Evolutionary conservation across 208 protist genomes (phyloP).

Genomic region (Trypanosoma caninum): DNA sequence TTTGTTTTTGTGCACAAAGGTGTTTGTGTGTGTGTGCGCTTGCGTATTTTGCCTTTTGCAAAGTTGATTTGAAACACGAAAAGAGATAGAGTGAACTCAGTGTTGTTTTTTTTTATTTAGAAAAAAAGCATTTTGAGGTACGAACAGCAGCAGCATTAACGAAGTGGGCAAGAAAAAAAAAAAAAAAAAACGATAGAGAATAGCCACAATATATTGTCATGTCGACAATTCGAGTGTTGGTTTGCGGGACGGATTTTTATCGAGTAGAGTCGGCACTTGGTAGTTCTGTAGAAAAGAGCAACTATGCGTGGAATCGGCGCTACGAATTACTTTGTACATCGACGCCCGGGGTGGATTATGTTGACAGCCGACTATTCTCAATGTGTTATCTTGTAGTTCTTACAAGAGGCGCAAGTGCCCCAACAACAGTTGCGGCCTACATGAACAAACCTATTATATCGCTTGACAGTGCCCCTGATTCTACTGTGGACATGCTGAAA

Average conservation of each 20-base stretch:
- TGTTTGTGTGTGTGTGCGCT: neutral
- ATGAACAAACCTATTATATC: slow-evolving; percentile 45
- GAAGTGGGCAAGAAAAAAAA: slow-evolving; percentile 6
- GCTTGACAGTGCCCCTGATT: slow-evolving; percentile 38
- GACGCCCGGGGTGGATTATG: slow-evolving; percentile 41
- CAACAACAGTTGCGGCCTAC: slow-evolving; percentile 34
- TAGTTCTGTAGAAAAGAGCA: slow-evolving; percentile 42
- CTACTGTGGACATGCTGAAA: slow-evolving; percentile 35
- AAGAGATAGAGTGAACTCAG: neutral
- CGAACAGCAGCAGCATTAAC: neutral
- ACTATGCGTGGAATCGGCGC: slow-evolving; percentile 72
- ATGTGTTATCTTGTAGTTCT: slow-evolving; percentile 66
- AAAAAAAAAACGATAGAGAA: neutral
- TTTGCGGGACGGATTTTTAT: slow-evolving; percentile 65
- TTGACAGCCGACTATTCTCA: slow-evolving; percentile 50
- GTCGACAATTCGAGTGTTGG: slow-evolving; percentile 34
- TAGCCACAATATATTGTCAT: slow-evolving; percentile 12
- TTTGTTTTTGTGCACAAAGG: no score
- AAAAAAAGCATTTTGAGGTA: neutral
- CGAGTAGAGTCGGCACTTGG: slow-evolving; percentile 51
- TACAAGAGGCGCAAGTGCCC: slow-evolving; percentile 44
- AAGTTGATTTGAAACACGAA: neutral
- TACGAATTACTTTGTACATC: slow-evolving; percentile 66
- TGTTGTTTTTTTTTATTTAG: neutral
- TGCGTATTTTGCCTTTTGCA: neutral